Evolutionary conservation across 2,329 filamentous ascomycete genomes (phyloP).

Genomic region (Ophiocordyceps camponoti-floridani): DNA sequence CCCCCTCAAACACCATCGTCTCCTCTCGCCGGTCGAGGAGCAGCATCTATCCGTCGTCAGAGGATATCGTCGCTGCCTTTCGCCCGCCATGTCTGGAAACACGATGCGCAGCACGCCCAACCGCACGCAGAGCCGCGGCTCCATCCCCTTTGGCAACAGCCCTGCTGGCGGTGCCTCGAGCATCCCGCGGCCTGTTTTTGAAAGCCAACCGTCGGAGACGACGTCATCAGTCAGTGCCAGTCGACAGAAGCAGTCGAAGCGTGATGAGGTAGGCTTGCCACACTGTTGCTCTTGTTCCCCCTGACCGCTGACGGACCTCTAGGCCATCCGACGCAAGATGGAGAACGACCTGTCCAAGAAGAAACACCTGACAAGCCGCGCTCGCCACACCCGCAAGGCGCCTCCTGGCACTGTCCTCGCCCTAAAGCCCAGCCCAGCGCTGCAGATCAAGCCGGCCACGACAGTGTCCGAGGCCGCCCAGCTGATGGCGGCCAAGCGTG

Average conservation of each 20-base stretch:
- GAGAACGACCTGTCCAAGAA: conserved; percentile 97
- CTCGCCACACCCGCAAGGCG: conserved; percentile 77
- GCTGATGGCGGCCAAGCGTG: conserved; percentile 95
- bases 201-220: conserved; percentile 39
- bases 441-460: conserved; percentile 91
- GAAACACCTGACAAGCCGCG: conserved; percentile 61
- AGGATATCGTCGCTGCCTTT: not conserved
- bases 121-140: conserved; percentile 38
- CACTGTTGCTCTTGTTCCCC: not conserved
- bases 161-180: conserved; percentile 20
- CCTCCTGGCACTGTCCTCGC: conserved; percentile 92
- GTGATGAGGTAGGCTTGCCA: conserved; percentile 70
- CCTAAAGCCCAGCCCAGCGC: conserved; percentile 82
- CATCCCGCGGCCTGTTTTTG: conserved; percentile 57
- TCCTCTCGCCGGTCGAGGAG: not conserved
- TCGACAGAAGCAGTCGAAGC: conserved; percentile 88
- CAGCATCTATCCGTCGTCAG: too few species aligned
- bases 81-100: conserved; percentile 31
- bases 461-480: conserved; percentile 93
- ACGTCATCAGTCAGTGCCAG: conserved; percentile 73
- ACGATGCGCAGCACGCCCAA: conserved; percentile 56
- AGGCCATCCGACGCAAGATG: conserved; percentile 95
- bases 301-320: conserved; percentile 2
- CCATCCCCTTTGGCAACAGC: conserved; percentile 42
- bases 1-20: not conserved